Conservation (phyloP, 176 grass and related monocot genomes). For the Rhynchospora breviuscula region DNA sequence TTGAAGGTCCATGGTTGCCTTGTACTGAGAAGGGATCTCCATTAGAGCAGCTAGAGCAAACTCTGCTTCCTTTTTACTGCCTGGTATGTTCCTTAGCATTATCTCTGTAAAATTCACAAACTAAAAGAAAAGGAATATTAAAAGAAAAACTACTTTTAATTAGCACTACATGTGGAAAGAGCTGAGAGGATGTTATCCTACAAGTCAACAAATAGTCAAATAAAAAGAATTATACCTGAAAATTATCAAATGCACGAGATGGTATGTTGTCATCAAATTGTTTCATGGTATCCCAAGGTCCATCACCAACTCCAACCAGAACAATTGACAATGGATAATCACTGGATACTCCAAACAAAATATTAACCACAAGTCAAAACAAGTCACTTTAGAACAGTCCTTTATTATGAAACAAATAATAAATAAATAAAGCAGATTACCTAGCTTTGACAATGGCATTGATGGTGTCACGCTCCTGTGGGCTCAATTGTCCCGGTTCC, state of each 20-base stretch:
- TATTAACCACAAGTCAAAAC: background rate
- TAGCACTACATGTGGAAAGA: conserved; percentile 11
- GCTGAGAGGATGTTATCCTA: background rate
- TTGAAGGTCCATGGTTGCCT: conserved; percentile 54
- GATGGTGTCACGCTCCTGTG: conserved; percentile 62
- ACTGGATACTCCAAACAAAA: conserved; percentile 32
- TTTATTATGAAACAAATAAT: background rate
- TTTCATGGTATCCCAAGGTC: conserved; percentile 80
- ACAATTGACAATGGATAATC: conserved; percentile 76
- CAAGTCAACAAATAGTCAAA: background rate
- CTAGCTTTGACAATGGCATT: conserved; percentile 81
- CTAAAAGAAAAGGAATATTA: conserved; percentile 19
- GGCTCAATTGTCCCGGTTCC: conserved; percentile 43
- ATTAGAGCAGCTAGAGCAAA: conserved; percentile 72
- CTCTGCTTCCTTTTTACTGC: conserved; percentile 56
- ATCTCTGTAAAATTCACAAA: conserved; percentile 92
- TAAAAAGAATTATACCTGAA: conserved; percentile 45
- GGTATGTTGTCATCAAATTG: conserved; percentile 81
- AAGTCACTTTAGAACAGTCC: background rate
- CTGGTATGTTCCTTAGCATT: conserved; percentile 46
- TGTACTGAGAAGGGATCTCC: conserved; percentile 71
- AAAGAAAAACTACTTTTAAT: background rate
- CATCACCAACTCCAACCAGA: conserved; percentile 76
- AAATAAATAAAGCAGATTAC: conserved; percentile 11
- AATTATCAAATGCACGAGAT: conserved; percentile 61